Evolutionary conservation across 1,139 yeast species (phyloP), one percentile per base, ranked within the genome.

Genomic region (Saccharomycopsis phalli): DNA sequence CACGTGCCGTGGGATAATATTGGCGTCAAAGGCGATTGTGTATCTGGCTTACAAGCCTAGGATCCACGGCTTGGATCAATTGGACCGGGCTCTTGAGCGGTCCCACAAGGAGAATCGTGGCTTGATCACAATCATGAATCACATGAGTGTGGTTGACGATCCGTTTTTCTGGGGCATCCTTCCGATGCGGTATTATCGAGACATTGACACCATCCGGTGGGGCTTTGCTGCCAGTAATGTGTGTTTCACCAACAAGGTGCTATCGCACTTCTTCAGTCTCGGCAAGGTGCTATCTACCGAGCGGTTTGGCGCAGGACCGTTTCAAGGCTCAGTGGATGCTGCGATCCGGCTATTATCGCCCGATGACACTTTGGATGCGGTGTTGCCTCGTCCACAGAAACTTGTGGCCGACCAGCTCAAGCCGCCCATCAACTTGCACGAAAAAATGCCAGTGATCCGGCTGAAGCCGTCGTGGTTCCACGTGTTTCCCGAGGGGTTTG

Each of bases 401-500:
- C 26, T 11, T 32, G 33, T 8, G 32, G 37, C 28, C 5, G 33
- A 8, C 20, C 7, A 18, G 33, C 16, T 14, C 33, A 34, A 34
- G 29, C 16, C 37, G 4, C 26, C 37, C 5, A 22, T 6, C 8
- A 4, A 26, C 14, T 4, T 26, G 14, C 27, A 31, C 21, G 25
- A 31, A 22, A 42, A 31, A 11, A 27, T 14, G 4, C 75, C 75
- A 2, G 64, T 79, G 10, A 71, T 71, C 27, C 65, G 87, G 45
- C 62, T 66, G 11, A 72, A 69, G 49, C 81, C 91, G 2, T 75
- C 84, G 2, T 91, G 98, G 98, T 75, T 91, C 46, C 97, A 91
- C 58, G 78, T 88, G 4, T 91, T 86, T 59, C 98, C 98, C 0
- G 98, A 91, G 58, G 95, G 95, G 0, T 83, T 81, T 57, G 97